Base-by-base conservation (phyloP, 345 rosid species). In the Chamaenerion angustifolium region DNA sequence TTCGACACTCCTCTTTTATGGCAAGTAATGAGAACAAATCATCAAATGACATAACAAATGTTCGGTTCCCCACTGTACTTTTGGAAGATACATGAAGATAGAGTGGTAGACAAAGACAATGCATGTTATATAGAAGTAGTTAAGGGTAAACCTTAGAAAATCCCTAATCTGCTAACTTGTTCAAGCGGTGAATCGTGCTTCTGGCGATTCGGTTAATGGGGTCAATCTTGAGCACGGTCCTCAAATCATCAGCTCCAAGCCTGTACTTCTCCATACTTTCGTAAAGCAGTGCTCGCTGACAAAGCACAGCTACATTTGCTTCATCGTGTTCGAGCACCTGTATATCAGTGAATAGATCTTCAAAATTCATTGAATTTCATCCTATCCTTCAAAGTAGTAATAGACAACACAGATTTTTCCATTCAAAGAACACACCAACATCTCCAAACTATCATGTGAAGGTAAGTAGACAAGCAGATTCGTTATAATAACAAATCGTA, bases 191-290 rank as follows among this genome's bases (percentile, higher is more conserved):
- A 69, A 92, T 58, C 4, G 98, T 92, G 71, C 98, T 92, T 74
- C 89, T 87, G 6, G 98, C 98, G 47, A 87, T 62, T 71, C 98
- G 71, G 67, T 92, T 92, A 16, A 58, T 57, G 0, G 98, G 96
- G 63, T 92, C 98, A 13, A 87, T 77, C 82, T 76, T 92, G 56
- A 92, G 76, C 69, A 92, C 96, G 50, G 73, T 74, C 73, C 93
- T 82, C 65, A 92, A 75, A 64, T 92, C 98, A 53, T 87, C 98
- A 10, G 98, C 98, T 11, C 98, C 98, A 12, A 84, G 93, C 60
- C 68, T 87, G 69, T 92, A 92, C 68, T 92, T 92, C 70, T 92
- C 96, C 98, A 92, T 92, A 61, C 96, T 87, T 72, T 92, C 98
- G 43, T 92, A 92, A 62, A 92, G 70, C 8, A 92, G 85, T 14